Evolutionary conservation across 108 stramenopile species (phyloP).

Genomic region (Cylindrotheca closterium): DNA sequence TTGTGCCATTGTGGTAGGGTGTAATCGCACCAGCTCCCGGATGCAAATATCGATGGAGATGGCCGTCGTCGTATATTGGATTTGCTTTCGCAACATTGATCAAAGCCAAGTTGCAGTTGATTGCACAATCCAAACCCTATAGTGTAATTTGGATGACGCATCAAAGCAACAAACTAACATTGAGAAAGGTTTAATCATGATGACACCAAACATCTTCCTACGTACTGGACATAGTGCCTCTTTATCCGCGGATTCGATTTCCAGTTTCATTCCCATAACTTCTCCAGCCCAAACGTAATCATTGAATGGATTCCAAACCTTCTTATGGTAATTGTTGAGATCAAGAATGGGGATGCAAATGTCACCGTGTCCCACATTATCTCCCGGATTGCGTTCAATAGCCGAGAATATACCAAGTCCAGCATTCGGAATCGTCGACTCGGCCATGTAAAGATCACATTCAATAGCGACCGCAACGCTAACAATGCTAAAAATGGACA

Average conservation of each 20-base stretch:
- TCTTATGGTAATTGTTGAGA: slow-evolving; percentile 12
- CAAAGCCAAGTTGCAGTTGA: neutral
- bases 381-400: slow-evolving; percentile 19
- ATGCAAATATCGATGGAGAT: slow-evolving; percentile 19
- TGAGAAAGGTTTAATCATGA: neutral
- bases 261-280: slow-evolving; percentile 2
- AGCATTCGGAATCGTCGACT: slow-evolving; percentile 63
- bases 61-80: slow-evolving; percentile 7
- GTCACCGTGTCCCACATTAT: slow-evolving; percentile 46
- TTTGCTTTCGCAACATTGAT: neutral
- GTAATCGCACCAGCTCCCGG: slow-evolving; percentile 16
- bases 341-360: slow-evolving; percentile 53
- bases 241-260: neutral
- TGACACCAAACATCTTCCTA: neutral
- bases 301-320: neutral
- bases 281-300: slow-evolving; percentile 7
- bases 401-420: slow-evolving; percentile 72
- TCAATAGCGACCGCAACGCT: neutral
- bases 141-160: too few relatives aligned
- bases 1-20: slow-evolving; percentile 4
- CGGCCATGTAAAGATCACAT: slow-evolving; percentile 65
- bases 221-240: slow-evolving; percentile 1
- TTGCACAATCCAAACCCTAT: slow-evolving; percentile 5
- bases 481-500: neutral
- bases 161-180: too few relatives aligned